A percentile compares a stretch with the other conserved stretches of the same genome.
phyloP scores from a whole-genome alignment of 495 filamentous ascomycete genomes.

The Schizothecium vesticola region DNA sequence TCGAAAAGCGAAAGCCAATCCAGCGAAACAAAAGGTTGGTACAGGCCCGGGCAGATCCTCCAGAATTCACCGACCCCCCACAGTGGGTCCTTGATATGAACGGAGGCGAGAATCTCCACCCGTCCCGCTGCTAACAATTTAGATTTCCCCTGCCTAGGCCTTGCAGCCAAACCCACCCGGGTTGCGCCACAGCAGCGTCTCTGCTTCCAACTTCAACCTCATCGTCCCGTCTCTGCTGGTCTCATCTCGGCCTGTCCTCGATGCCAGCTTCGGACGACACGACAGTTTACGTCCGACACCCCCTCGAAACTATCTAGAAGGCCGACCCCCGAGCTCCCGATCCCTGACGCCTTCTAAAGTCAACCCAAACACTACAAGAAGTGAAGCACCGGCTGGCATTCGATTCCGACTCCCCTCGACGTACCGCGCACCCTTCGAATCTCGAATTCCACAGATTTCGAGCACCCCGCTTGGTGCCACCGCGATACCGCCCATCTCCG shows the following conservation, averaged over 20 bases:
- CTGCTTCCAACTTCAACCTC: neutral
- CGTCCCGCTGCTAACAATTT: constrained; percentile 9
- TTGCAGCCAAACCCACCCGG: neutral
- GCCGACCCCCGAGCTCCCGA: neutral
- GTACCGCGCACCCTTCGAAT: neutral
- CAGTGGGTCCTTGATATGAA: constrained; percentile 7
- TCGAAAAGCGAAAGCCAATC: neutral
- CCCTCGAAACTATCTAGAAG: neutral
- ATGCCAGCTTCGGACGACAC: neutral
- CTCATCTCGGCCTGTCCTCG: neutral
- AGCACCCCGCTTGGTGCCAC: neutral
- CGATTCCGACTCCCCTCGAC: neutral
- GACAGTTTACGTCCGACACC: neutral
- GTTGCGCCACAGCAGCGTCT: neutral
- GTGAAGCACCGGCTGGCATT: neutral
- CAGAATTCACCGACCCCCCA: neutral
- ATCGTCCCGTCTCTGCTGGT: neutral
- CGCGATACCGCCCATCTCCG: neutral
- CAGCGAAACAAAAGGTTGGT: neutral
- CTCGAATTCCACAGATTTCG: neutral
- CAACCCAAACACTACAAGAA: neutral
- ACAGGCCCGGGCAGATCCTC: neutral
- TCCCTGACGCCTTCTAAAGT: neutral
- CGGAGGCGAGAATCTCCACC: constrained; percentile 7
- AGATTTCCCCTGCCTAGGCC: neutral